A percentile compares a stretch with the other conserved stretches of the same genome.
Evolutionary conservation across 23 red algal species (phyloP).

Genomic region (Chondrus crispus): DNA sequence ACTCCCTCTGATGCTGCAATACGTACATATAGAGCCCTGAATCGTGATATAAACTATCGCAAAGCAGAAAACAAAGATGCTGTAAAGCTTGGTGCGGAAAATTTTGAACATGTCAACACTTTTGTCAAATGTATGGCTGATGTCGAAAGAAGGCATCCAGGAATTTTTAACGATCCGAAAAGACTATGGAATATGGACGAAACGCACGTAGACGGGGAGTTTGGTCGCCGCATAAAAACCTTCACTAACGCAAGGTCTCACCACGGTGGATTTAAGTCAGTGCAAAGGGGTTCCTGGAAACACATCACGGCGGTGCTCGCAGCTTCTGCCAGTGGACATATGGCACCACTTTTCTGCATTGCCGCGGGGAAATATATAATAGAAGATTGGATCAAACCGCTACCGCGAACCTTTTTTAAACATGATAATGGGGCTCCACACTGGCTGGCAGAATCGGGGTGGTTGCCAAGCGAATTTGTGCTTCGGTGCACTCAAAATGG

Average conservation of each 20-base stretch:
- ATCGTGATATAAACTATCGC: background rate
- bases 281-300: background rate
- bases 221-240: background rate
- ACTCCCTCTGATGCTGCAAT: background rate
- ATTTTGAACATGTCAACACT: background rate
- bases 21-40: background rate
- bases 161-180: background rate
- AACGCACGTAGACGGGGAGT: background rate
- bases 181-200: slow-evolving; percentile 27
- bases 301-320: background rate
- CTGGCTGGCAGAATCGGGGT: background rate
- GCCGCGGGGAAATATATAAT: background rate
- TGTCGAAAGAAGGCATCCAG: background rate
- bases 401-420: background rate
- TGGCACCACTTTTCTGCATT: background rate
- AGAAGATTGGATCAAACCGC: background rate
- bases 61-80: background rate
- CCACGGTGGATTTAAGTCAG: background rate
- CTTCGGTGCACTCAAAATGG: background rate
- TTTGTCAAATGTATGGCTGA: background rate
- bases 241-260: background rate
- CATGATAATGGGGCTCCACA: background rate
- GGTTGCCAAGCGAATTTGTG: background rate
- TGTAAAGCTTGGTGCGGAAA: background rate
- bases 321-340: background rate